phyloP scores from a whole-genome alignment of 2,329 filamentous ascomycete species.

The Dactylellina cionopaga region DNA sequence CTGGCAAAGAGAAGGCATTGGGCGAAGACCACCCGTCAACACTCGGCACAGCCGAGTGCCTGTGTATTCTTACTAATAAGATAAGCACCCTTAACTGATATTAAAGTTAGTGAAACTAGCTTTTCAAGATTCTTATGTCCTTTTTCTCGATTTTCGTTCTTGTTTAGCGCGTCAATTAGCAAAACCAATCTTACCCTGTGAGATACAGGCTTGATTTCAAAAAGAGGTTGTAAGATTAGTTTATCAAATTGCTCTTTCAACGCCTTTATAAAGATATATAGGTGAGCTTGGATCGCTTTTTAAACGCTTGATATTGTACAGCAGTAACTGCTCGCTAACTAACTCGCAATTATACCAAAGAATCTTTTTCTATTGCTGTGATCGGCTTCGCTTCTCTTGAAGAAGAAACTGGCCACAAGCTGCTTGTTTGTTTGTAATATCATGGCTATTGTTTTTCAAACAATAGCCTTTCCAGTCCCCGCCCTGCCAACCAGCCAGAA shows the following conservation, averaged over 20 bases:
- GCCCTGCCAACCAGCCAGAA: too few species aligned
- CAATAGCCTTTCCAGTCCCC: too few species aligned
- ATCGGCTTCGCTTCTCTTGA: too few species aligned
- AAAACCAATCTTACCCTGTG: constrained; percentile 33
- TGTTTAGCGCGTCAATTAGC: constrained; percentile 59
- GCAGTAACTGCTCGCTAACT: neutral
- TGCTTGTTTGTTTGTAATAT: too few species aligned
- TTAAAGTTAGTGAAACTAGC: constrained; percentile 43
- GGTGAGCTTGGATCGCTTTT: constrained; percentile 9
- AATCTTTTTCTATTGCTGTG: constrained; percentile 17
- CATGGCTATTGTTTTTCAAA: too few species aligned
- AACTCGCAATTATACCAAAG: constrained; percentile 40
- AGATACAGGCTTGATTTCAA: constrained; percentile 16
- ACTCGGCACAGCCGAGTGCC: too few species aligned
- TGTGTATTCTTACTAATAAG: too few species aligned
- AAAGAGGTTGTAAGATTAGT: constrained; percentile 61
- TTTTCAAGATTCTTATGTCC: constrained; percentile 50
- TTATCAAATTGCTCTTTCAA: constrained; percentile 61
- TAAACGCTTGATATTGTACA: neutral
- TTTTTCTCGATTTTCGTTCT: constrained; percentile 57
- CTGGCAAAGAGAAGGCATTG: neutral
- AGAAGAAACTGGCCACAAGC: too few species aligned
- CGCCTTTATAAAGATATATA: constrained; percentile 53
- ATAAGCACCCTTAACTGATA: too few species aligned
- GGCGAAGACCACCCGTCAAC: neutral